Base-by-base conservation (phyloP, 148 eudicot species). In the Gaultheria prostrata region DNA sequence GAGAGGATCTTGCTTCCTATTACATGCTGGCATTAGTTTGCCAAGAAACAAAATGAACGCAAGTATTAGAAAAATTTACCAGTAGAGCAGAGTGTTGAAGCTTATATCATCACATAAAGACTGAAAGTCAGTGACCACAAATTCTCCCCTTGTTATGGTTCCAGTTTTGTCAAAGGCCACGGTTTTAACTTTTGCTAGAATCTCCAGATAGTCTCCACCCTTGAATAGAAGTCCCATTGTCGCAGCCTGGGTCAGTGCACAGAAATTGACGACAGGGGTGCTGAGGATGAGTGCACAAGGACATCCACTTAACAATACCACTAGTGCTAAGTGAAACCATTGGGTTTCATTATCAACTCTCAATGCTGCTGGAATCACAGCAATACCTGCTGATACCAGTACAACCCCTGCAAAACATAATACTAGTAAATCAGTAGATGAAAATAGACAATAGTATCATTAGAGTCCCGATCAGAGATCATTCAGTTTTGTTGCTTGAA, bases 241-340 rank as follows among this genome's bases (percentile, higher is more conserved):
- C 11, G 99, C 99, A 24, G 99, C 99, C 84, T 87, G 94, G 17
- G 99, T 92, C 28, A 97, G 90, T 11, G 98, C 99, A 85, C 98
- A 94, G 67, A 92, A 97, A 61, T 95, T 93, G 15, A 97, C 97
- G 9, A 97, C 97, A 0, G 99, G 99, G 6, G 99, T 97, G 3
- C 98, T 93, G 59, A 97, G 97, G 74, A 97, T 88, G 54, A 97
- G 92, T 53, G 97, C 99, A 87, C 99, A 97, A 6, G 99, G 99
- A 78, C 99, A 97, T 21, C 94, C 98, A 84, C 99, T 93, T 3
- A 97, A 97, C 72, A 97, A 86, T 35, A 94, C 97, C 72, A 97
- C 97, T 71, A 94, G 82, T 0, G 98, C 93, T 71, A 93, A 80
- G 88, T 89, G 91, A 82, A 90, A 87, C 98, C 98, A 94, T 53